Conservation (phyloP, 805 yeast species). For the Candida ortonii region DNA sequence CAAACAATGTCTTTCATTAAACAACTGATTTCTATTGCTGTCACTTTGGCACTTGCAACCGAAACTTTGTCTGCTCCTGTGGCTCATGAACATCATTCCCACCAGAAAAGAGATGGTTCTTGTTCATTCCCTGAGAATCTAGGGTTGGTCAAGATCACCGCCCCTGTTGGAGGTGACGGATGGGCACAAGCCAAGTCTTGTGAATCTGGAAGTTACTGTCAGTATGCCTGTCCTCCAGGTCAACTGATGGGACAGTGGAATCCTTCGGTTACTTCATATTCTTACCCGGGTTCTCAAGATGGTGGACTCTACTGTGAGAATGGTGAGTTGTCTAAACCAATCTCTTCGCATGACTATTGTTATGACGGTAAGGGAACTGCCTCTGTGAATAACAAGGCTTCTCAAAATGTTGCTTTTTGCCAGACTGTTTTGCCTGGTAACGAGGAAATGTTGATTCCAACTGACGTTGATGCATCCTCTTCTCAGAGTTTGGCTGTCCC, state of each 20-base stretch:
- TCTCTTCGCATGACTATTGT: conserved; percentile 59
- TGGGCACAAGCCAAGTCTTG: conserved; percentile 86
- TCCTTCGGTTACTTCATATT: conserved; percentile 63
- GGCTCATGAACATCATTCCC: conserved; percentile 21
- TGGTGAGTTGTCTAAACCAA: conserved; percentile 66
- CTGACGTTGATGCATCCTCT: conserved; percentile 51
- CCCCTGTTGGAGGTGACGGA: conserved; percentile 60
- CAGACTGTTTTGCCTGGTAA: conserved; percentile 94
- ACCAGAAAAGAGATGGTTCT: conserved; percentile 34
- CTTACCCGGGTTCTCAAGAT: conserved; percentile 73
- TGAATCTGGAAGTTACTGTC: conserved; percentile 77
- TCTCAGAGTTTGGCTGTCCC: conserved; percentile 75
- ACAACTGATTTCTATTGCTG: conserved; percentile 6
- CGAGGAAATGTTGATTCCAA: conserved; percentile 92
- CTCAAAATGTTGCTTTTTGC: conserved; percentile 71
- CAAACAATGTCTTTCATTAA: conserved; percentile 13
- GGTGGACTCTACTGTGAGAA: conserved; percentile 80
- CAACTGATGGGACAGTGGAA: conserved; percentile 89
- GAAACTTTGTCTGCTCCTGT: conserved; percentile 17
- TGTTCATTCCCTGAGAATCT: conserved; percentile 68
- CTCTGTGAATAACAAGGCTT: conserved; percentile 50
- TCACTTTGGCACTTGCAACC: conserved; percentile 12
- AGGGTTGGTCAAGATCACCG: conserved; percentile 70
- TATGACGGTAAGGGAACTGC: conserved; percentile 76
- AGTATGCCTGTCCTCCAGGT: conserved; percentile 90